Base-by-base conservation (phyloP, 441 rosid genomes). In the Gossypium lobatum region DNA sequence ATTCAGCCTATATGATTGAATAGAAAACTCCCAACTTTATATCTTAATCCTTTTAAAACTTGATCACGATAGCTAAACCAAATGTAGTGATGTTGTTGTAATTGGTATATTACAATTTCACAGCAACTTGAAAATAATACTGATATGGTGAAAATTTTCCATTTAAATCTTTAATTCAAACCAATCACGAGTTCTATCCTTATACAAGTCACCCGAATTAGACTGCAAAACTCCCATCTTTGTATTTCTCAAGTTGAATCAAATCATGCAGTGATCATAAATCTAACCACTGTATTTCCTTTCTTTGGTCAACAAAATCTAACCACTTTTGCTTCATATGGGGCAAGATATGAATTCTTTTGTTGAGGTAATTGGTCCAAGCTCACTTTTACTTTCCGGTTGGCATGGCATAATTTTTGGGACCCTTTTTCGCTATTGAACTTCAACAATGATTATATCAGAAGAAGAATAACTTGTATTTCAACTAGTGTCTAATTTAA, bases 331-430 rank as follows among this genome's bases (percentile, higher is more conserved):
- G 28, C 52, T 16, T 52, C 26, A 28, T 52, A 28, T 28, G 8
- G 16, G n/a, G 16, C n/a, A 28, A 69, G 3, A 26, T n/a, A 8
- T 26, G 25, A 50, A 16, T 50, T 50, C 13, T 42, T 45, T 68
- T 52, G 59, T 50, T 14, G 61, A 18, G 34, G 45, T n/a, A 58
- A 57, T 66, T 48, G 61, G 61, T 75, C 62, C 74, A 77, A 75
- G 72, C 59, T 60, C 20, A 25, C 75, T 66, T 77, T 77, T 18
- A 25, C 66, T 67, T 67, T 55, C 7, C 21, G 59, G 66, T 74
- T 61, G 75, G 61, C 17, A 57, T 26, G 20, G 4, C 45, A 67
- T 81, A 82, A 76, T 81, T 73, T 42, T 74, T 34, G 23, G 25
- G 52, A 11, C 46, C 50, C n/a, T 53, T 78, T 78, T 70, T 78